Percentiles rank a stretch among this genome's conserved stretches.
phyloP scores from a whole-genome alignment of 306 rosid genomes.

The Neltuma alba region DNA sequence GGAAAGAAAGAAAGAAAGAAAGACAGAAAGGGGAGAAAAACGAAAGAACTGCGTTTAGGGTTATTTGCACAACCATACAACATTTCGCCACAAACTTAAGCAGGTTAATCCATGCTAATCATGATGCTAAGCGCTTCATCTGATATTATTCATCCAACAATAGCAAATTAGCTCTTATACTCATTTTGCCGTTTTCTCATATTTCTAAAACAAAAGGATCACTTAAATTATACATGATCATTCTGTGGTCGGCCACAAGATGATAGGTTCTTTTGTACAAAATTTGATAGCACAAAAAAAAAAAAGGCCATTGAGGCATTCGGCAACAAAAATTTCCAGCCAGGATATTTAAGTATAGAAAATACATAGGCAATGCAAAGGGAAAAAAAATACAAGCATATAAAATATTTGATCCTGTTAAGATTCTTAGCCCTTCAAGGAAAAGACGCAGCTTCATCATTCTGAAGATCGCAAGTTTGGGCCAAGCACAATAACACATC shows the following conservation, averaged over 20 bases:
- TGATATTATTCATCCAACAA: background rate
- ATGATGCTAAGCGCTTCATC: background rate
- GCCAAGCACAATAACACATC: background rate
- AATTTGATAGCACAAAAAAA: background rate
- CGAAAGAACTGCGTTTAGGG: background rate
- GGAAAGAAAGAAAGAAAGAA: background rate
- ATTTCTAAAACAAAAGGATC: background rate
- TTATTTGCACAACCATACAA: background rate
- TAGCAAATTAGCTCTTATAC: background rate
- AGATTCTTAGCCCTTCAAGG: background rate
- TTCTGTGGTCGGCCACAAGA: background rate
- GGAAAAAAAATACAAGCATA: background rate
- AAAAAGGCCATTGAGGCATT: background rate
- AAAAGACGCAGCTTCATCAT: slow-evolving; percentile 23
- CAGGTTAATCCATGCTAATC: background rate
- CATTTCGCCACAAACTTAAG: background rate
- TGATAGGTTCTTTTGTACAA: background rate
- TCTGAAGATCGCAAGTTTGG: slow-evolving; percentile 2
- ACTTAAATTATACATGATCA: background rate
- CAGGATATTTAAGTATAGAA: background rate
- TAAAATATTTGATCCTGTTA: background rate
- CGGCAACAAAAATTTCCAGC: background rate
- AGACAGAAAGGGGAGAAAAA: background rate
- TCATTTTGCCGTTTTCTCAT: background rate
- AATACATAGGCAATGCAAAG: background rate